phyloP scores from a whole-genome alignment of 2,329 filamentous ascomycete species.

The Rhinocladiella mackenziei region DNA sequence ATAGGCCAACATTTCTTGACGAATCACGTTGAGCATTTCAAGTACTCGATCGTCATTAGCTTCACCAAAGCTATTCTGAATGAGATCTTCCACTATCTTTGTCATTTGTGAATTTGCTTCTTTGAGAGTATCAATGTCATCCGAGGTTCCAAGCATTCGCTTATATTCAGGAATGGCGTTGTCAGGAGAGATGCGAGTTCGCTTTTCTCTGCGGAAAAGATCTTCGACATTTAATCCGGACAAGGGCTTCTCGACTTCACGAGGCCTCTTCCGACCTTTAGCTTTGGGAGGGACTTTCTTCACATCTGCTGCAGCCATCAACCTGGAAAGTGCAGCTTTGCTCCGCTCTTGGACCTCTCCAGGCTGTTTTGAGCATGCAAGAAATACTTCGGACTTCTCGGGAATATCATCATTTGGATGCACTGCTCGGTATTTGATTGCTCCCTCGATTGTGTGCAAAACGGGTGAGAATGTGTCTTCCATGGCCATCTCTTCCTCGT shows the following conservation, averaged over 20 bases:
- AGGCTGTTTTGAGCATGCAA: constrained; percentile 70
- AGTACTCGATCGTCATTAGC: constrained; percentile 68
- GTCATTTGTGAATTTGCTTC: constrained; percentile 72
- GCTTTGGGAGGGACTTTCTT: constrained; percentile 83
- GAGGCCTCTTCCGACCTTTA: constrained; percentile 65
- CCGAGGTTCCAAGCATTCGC: constrained; percentile 62
- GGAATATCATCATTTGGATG: constrained; percentile 63
- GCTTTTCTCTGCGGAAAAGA: constrained; percentile 62
- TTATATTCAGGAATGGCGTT: constrained; percentile 92
- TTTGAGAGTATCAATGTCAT: constrained; percentile 59
- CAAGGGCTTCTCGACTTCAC: constrained; percentile 72
- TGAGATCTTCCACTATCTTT: constrained; percentile 62
- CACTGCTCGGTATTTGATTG: constrained; percentile 76
- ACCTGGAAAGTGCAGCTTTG: constrained; percentile 54
- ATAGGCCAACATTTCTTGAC: constrained; percentile 68
- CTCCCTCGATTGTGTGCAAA: constrained; percentile 84
- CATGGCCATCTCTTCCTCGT: constrained; percentile 65
- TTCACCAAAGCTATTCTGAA: constrained; percentile 71
- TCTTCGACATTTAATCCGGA: constrained; percentile 85
- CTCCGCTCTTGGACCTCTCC: constrained; percentile 60
- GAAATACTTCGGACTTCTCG: constrained; percentile 60
- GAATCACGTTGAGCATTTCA: constrained; percentile 72
- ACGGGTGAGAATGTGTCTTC: constrained; percentile 81
- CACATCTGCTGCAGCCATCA: constrained; percentile 69
- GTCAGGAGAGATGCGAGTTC: constrained; percentile 54